Base-by-base conservation (phyloP, 306 rosid species). In the Luffa aegyptiaca region DNA sequence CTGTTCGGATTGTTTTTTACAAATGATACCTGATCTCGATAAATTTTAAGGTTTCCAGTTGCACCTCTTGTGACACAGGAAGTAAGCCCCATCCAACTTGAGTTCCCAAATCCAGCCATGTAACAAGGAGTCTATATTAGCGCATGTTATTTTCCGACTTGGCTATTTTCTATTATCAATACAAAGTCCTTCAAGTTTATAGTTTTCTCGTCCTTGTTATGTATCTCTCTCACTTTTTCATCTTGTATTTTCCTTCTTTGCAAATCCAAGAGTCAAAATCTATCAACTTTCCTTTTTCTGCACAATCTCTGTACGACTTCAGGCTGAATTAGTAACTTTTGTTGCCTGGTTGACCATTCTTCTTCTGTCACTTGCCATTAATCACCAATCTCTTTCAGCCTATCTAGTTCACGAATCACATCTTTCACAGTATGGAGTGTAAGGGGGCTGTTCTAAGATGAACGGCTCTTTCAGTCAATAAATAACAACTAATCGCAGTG, bases 21-120 rank as follows among this genome's bases (percentile, higher is more conserved):
- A 59, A 59, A 90, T 63, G 98, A 90, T 18, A 95, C 90, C 41
- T 93, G 89, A 56, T 93, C 97, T 3, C 93, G 93, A 70, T 92
- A 97, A 80, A 92, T 92, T 86, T 83, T 88, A 9, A 92, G 79
- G 86, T 0, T 87, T 88, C 75, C 92, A 93, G 84, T 0, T 87
- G 89, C 75, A 93, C 91, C 98, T 95, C 97, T 1, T 81, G 64
- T 55, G 88, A 82, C 73, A 6, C 77, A 52, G 97, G 93, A 41
- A 0, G 55, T 48, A 36, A 51, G 76, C 88, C 86, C 6, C 81
- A 84, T 36, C 91, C 92, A 51, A 92, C 94, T 57, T 80, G 85
- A 77, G 90, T 87, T 83, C 98, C 96, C 80, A 94, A 52, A 52
- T 52, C 20, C 57, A 52, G 83, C 96, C 87, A 31, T 87, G 91